A percentile compares a stretch with the other conserved stretches of the same genome.
These are phyloP conservation scores for Kluyveromyces nonfermentans DNA, from an alignment of 805 yeast genomes.

Conservation along the genomic window DNA sequence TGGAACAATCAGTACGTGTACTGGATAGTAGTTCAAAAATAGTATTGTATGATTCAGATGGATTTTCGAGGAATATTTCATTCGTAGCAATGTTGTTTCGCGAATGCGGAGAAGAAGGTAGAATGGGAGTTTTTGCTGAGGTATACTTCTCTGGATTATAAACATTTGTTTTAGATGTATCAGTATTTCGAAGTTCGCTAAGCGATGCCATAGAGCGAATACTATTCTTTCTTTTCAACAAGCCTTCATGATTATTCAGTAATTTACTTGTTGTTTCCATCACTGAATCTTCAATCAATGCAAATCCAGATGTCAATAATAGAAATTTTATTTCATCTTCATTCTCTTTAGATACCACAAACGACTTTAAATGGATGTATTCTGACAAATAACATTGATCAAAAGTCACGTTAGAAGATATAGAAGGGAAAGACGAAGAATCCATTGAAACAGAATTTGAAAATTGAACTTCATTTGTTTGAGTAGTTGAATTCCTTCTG, in stretches of 20 bases:
- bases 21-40: background rate
- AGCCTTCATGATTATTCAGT: background rate
- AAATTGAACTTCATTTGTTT: too few relatives aligned
- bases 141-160: background rate
- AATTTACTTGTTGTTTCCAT: constrained; percentile 21
- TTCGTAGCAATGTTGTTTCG: constrained; percentile 4
- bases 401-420: constrained; percentile 20
- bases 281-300: constrained; percentile 20
- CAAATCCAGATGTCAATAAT: constrained; percentile 27
- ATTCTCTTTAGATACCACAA: constrained; percentile 36
- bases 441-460: background rate
- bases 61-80: constrained; percentile 1
- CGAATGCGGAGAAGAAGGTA: background rate
- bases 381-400: constrained; percentile 32
- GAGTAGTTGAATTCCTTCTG: background rate
- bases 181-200: constrained; percentile 2
- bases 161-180: constrained; percentile 11
- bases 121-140: background rate
- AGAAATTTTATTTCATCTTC: constrained; percentile 34
- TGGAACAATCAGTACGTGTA: background rate
- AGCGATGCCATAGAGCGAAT: background rate
- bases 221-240: background rate
- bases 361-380: constrained; percentile 27
- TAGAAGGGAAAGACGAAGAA: background rate
- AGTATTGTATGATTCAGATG: background rate